Percentiles rank a stretch among this genome's conserved stretches.
Conservation (phyloP, 148 eudicot genomes). For the Polygonum aviculare region DNA sequence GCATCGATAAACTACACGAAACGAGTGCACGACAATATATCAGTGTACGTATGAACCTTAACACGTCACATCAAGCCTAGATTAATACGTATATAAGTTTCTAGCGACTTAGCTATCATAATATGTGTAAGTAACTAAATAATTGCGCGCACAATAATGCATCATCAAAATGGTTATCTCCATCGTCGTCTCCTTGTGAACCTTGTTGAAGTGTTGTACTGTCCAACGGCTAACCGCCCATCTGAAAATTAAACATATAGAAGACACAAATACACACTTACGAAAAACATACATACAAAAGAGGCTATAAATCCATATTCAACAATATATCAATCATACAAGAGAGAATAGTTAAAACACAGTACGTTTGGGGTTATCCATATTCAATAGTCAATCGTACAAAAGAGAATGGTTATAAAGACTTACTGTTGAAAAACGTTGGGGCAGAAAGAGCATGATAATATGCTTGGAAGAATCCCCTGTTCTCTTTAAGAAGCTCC, state of each 20-base stretch:
- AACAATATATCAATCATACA: too few relatives aligned
- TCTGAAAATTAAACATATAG: not conserved
- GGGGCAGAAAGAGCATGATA: slow-evolving; percentile 16
- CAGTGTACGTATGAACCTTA: too few relatives aligned
- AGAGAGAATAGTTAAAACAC: not conserved
- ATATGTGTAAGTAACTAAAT: not conserved
- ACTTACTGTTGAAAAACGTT: not conserved
- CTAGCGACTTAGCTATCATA: not conserved
- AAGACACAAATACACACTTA: not conserved
- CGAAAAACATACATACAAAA: not conserved
- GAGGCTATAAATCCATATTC: too few relatives aligned
- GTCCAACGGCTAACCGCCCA: not conserved
- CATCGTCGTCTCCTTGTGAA: slow-evolving; percentile 4
- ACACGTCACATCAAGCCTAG: not conserved
- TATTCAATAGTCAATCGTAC: not conserved
- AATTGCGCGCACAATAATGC: not conserved
- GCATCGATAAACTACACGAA: too few relatives aligned
- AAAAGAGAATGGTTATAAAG: not conserved
- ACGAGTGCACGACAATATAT: too few relatives aligned
- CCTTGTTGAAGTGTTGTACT: not conserved
- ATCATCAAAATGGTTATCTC: not conserved
- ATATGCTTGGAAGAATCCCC: slow-evolving; percentile 38
- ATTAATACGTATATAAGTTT: too few relatives aligned
- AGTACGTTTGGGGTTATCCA: not conserved
- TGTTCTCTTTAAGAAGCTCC: slow-evolving; percentile 48